These are phyloP conservation scores for Pseudogymnoascus sp. DNA, from an alignment of 2,329 filamentous ascomycete genomes.

Conservation along the genomic window DNA sequence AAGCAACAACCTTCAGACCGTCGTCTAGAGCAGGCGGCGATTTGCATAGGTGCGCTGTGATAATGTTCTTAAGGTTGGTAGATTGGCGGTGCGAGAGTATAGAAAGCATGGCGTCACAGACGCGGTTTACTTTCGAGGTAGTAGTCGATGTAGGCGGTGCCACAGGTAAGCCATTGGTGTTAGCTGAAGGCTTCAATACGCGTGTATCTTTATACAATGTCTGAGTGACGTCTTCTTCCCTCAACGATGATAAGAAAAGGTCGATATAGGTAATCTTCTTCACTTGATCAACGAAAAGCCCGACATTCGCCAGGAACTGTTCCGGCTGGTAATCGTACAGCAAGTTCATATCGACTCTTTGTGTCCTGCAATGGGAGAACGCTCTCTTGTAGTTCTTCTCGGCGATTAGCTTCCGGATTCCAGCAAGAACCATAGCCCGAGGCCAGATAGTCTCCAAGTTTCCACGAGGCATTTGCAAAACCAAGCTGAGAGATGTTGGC, in stretches of 20 bases:
- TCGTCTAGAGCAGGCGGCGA: conserved; percentile 82
- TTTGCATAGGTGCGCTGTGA: conserved; percentile 94
- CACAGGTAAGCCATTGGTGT: conserved; percentile 26
- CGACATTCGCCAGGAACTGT: conserved; percentile 73
- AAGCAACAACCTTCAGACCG: conserved; percentile 71
- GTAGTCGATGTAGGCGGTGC: conserved; percentile 19
- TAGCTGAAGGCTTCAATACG: conserved; percentile 30
- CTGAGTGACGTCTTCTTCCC: conserved; percentile 86
- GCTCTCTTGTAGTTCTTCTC: conserved; percentile 74
- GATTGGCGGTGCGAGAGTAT: conserved; percentile 55
- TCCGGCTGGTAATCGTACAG: conserved; percentile 86
- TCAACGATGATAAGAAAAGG: conserved; percentile 79
- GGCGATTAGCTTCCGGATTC: conserved; percentile 76
- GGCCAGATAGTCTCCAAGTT: conserved; percentile 95
- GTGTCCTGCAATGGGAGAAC: conserved; percentile 81
- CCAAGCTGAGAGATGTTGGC: conserved; percentile 76
- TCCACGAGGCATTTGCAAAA: conserved; percentile 91
- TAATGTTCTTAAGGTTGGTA: conserved; percentile 77
- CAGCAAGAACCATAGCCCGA: conserved; percentile 83
- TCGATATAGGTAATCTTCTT: conserved; percentile 78
- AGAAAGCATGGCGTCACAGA: conserved; percentile 78
- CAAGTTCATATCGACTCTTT: conserved; percentile 97
- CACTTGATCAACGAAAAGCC: conserved; percentile 76
- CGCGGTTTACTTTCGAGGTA: conserved; percentile 68
- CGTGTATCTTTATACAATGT: conserved; percentile 91